Evolutionary conservation across 2,329 filamentous ascomycete species (phyloP).

Genomic region (Tricladium varicosporioides): DNA sequence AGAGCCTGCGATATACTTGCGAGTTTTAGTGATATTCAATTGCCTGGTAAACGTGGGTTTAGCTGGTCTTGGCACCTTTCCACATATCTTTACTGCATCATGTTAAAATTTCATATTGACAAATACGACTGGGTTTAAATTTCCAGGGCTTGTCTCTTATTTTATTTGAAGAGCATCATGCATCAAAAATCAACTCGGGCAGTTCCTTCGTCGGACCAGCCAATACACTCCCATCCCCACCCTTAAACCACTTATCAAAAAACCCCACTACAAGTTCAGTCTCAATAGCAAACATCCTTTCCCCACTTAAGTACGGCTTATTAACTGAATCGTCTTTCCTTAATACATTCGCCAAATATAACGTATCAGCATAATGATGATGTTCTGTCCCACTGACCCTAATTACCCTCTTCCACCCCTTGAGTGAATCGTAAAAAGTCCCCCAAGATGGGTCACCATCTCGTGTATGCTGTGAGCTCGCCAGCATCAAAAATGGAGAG

Average conservation of each 20-base stretch:
- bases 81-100: too few relatives aligned
- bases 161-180: too few relatives aligned
- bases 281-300: constrained; percentile 23
- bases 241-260: constrained; percentile 24
- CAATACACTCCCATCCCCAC: constrained; percentile 11
- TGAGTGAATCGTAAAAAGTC: constrained; percentile 10
- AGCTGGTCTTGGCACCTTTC: too few relatives aligned
- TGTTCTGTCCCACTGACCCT: constrained; percentile 15
- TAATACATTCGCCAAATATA: constrained; percentile 16
- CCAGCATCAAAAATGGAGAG: constrained; percentile 33
- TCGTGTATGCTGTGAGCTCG: constrained; percentile 28
- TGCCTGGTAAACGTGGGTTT: too few relatives aligned
- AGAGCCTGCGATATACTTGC: too few relatives aligned
- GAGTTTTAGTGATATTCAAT: too few relatives aligned
- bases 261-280: constrained; percentile 22
- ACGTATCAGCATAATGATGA: constrained; percentile 19
- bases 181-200: not conserved
- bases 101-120: too few relatives aligned
- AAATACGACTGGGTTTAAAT: too few relatives aligned
- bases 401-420: constrained; percentile 24
- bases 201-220: not conserved
- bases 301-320: constrained; percentile 17
- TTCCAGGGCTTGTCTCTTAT: too few relatives aligned
- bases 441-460: constrained; percentile 17
- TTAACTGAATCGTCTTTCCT: not conserved